Base-by-base conservation (phyloP, 352 stramenopile species). In the Phytopythium sindhum region DNA sequence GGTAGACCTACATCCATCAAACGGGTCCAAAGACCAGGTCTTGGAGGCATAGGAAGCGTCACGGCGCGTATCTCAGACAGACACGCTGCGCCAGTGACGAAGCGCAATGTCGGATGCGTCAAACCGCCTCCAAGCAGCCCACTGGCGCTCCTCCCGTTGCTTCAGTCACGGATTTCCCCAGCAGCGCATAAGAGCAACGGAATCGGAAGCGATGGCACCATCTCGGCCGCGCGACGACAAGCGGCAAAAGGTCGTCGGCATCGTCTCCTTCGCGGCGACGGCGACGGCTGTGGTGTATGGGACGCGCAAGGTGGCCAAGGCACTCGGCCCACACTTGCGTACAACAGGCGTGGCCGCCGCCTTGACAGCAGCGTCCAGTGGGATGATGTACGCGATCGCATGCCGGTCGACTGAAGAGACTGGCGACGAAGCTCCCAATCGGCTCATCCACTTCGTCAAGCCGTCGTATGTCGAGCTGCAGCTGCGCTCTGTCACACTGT, bases 381-480 rank as follows among this genome's bases (percentile, higher is more conserved):
- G 1, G 1, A 9, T 28, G 14, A 31, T 45, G 31, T 42, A 58
- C 29, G 7, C n/a, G 12, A 41, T 58, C 5, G 52, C 52, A 31
- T 29, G 45, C n/a, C 45, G 15, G 4, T 26, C 23, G 12, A 52
- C 10, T n/a, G 8, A 11, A 3, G n/a, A 31, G 23, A 21, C 29
- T 26, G 21, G 15, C 7, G 10, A 58, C 52, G 19, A 15, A 44
- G 17, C 19, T 17, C 6, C 51, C 9, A 26, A 2, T 15, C 4
- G 28, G 8, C 44, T 41, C 23, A 17, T 42, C 29, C 31, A 31
- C 10, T 28, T 58, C 35, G 19, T 58, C 6, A 6, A 24, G 0
- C 52, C 52, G 5, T 58, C 52, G 1, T 58, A 58, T 31, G 21
- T 58, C 15, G 52, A 58, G 31, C 29, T 58, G 29, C 31, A 42